Conservation (phyloP, 2,329 filamentous ascomycete species). For the Harringtonia aguacate region DNA sequence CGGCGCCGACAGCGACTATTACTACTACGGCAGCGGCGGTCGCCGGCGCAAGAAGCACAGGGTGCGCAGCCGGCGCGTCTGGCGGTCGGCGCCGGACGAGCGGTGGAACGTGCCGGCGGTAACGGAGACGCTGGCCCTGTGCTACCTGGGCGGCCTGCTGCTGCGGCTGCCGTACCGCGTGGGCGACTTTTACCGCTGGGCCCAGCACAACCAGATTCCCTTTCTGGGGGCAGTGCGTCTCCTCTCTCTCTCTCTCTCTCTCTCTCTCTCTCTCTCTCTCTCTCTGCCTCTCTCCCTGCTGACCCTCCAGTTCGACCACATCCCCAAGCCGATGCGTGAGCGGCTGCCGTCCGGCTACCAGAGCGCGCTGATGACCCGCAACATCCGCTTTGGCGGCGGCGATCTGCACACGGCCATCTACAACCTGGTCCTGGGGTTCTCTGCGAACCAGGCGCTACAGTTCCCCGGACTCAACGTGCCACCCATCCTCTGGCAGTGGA, state of each 20-base stretch:
- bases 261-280: no score
- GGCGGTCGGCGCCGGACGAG: conserved; percentile 32
- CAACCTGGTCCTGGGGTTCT: conserved; percentile 52
- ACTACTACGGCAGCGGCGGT: conserved; percentile 16
- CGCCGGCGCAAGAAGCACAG: conserved; percentile 3
- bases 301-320: conserved; percentile 33
- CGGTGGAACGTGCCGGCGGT: conserved; percentile 53
- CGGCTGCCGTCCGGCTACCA: conserved; percentile 54
- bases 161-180: conserved; percentile 67
- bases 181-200: conserved; percentile 62
- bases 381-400: conserved; percentile 33
- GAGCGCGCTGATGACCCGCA: conserved; percentile 42
- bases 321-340: conserved; percentile 55
- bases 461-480: conserved; percentile 66
- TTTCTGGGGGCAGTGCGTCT: conserved; percentile 54
- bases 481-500: conserved; percentile 56
- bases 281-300: neutral
- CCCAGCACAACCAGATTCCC: conserved; percentile 54
- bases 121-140: conserved; percentile 64
- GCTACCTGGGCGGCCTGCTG: conserved; percentile 69
- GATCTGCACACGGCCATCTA: conserved; percentile 55
- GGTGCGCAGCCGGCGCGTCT: conserved; percentile 25
- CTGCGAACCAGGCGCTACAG: conserved; percentile 54
- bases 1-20: conserved; percentile 2
- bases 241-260: neutral